Evolutionary conservation across 257 asterid species (phyloP).

Genomic region (Misopates orontium): DNA sequence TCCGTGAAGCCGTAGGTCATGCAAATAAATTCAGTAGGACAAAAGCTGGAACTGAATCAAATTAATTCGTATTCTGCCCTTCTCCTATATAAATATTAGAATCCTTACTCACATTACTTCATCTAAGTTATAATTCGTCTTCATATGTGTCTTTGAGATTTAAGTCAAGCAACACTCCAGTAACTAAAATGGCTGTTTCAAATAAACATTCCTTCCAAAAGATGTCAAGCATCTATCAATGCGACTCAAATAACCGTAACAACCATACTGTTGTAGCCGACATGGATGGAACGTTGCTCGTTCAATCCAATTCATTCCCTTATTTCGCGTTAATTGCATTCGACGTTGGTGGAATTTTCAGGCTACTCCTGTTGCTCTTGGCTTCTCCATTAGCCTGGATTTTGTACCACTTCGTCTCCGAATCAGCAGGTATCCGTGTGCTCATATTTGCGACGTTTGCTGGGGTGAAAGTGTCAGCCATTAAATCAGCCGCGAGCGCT

Average conservation of each 20-base stretch:
- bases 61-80: too few relatives aligned
- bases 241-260: slow-evolving; percentile 44
- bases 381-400: slow-evolving; percentile 61
- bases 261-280: slow-evolving; percentile 53
- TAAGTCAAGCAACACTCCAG: too few relatives aligned
- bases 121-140: too few relatives aligned
- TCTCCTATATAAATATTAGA: too few relatives aligned
- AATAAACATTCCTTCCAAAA: too few relatives aligned
- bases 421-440: slow-evolving; percentile 59
- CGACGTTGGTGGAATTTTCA: slow-evolving; percentile 63
- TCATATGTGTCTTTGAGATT: too few relatives aligned
- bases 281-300: slow-evolving; percentile 66
- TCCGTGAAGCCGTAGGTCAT: too few relatives aligned
- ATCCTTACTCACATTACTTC: too few relatives aligned
- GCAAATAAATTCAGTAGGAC: too few relatives aligned
- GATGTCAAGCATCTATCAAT: slow-evolving; percentile 13
- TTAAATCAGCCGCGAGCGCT: slow-evolving; percentile 68
- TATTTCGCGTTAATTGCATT: slow-evolving; percentile 74
- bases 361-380: slow-evolving; percentile 57
- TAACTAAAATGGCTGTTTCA: too few relatives aligned
- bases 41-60: too few relatives aligned
- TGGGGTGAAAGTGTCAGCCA: slow-evolving; percentile 51
- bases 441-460: slow-evolving; percentile 59
- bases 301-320: slow-evolving; percentile 63
- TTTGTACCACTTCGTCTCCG: slow-evolving; percentile 55